A percentile compares a stretch with the other conserved stretches of the same genome.
Conservation (phyloP, 208 protist genomes). For the Crithidia brevicula region DNA sequence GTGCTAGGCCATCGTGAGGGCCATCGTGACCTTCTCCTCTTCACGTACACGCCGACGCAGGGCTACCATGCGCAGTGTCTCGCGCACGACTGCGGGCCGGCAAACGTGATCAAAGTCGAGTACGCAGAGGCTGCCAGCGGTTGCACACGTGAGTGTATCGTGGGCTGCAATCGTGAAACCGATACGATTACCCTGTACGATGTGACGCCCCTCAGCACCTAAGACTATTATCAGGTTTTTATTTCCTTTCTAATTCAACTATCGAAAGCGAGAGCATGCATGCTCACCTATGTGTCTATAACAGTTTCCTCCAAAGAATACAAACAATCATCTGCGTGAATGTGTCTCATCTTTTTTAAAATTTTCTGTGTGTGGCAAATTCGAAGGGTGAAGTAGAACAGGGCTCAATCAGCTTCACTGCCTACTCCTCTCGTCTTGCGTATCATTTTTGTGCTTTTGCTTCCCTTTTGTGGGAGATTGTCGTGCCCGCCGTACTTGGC, state of each 20-base stretch:
- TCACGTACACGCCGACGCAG: neutral
- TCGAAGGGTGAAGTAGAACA: too few species aligned
- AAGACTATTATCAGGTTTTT: too few species aligned
- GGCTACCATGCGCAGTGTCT: conserved; percentile 7
- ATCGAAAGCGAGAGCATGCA: too few species aligned
- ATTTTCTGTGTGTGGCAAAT: too few species aligned
- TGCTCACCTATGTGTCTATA: too few species aligned
- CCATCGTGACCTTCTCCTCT: conserved; percentile 1
- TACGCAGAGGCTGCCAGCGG: neutral
- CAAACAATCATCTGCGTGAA: too few species aligned
- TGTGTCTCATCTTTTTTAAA: too few species aligned
- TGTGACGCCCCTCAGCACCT: neutral
- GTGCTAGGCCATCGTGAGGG: neutral
- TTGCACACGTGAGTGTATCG: neutral
- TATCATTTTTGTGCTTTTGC: neutral
- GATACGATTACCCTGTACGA: conserved; percentile 2
- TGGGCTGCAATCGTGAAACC: conserved; percentile 14
- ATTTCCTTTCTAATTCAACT: neutral
- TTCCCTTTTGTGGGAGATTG: too few species aligned
- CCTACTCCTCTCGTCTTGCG: neutral
- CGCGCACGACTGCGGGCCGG: conserved; percentile 3
- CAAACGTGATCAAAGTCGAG: conserved; percentile 1
- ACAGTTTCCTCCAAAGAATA: too few species aligned
- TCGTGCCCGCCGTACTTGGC: too few species aligned
- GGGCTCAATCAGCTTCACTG: too few species aligned